Base-by-base conservation (phyloP, 129 eudicot species). In the Arctium lappa region DNA sequence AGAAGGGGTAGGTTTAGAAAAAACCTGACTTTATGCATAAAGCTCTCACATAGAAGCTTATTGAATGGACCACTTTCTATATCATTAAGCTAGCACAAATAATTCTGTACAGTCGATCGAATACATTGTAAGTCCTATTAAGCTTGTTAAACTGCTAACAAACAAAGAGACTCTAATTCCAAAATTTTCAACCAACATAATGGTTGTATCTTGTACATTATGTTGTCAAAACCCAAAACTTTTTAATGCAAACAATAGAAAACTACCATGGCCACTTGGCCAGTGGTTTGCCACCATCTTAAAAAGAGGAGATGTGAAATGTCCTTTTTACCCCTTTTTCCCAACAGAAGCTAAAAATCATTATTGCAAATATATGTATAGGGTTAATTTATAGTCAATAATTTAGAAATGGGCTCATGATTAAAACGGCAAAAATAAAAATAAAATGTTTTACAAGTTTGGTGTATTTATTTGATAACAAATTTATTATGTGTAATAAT, bases 221-320 rank as follows among this genome's bases (percentile, higher is more conserved):
- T 50, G 9, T 40, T 74, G 44, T 65, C 48, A 40, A 63, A 74
- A 30, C 2, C 44, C 74, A 70, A 22, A 36, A 18, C 76, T 48
- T 40, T 82, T n/a, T 75, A 6, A 38, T 60, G 11, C 12, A 82
- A 42, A 16, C 2, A 40, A 66, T 31, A 66, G 40, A 74, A 81
- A 60, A 74, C 75, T 82, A 62, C 11, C 48, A 39, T 22, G 39
- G 36, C 50, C 76, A 75, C 69, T 75, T 22, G 39, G 36, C 50
- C 76, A 75, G 75, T 75, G 76, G 70, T 16, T 42, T 82, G 22
- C 85, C 81, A 75, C 76, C 34, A 74, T 68, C 30, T 75, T 2
- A 82, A 62, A 82, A 69, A 18, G 50, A 50, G 70, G 69, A 40
- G n/a, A 1, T 63, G 9, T 42, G 30, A 70, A 36, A 34, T 37